These are phyloP conservation scores for Irpex rosettiformis DNA, from an alignment of 1,284 basidiomycete genomes.

Conservation along the genomic window DNA sequence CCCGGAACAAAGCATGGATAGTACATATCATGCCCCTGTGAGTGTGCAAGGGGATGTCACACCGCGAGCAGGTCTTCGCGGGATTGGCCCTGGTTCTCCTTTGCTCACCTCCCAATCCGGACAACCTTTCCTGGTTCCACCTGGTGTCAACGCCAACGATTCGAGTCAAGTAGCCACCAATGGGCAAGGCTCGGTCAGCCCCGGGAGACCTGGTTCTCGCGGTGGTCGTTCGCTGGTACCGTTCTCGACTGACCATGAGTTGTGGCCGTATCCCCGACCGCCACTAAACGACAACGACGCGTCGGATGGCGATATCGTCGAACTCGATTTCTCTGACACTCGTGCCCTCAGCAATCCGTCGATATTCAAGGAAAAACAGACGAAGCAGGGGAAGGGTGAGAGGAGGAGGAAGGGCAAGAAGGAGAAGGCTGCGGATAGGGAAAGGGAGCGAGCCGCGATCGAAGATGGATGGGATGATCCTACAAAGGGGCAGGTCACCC, in stretches of 20 bases:
- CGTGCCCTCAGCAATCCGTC: constrained; percentile 62
- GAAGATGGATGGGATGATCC: constrained; percentile 61
- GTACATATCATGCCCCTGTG: constrained; percentile 4
- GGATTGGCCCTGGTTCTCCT: constrained; percentile 26
- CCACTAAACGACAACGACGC: constrained; percentile 31
- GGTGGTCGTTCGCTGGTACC: constrained; percentile 41
- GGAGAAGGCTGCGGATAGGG: constrained; percentile 36
- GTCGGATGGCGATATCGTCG: constrained; percentile 46
- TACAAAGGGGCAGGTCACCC: constrained; percentile 18
- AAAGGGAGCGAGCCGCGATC: constrained; percentile 48
- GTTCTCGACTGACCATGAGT: constrained; percentile 54
- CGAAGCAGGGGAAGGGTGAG: constrained; percentile 27
- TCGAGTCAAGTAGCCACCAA: constrained; percentile 8
- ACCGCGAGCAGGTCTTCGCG: constrained; percentile 39
- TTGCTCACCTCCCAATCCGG: constrained; percentile 9
- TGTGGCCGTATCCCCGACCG: constrained; percentile 63
- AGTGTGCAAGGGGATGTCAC: constrained; percentile 45
- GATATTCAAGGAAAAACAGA: constrained; percentile 39
- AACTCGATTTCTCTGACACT: constrained; percentile 68
- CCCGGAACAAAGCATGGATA: constrained; percentile 10
- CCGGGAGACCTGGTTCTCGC: constrained; percentile 4
- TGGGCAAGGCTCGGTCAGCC: constrained; percentile 1
- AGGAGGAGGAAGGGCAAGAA: constrained; percentile 33
- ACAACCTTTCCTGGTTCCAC: constrained; percentile 15
- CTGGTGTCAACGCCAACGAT: constrained; percentile 9